These are phyloP conservation scores for Ustilago crameri DNA, from an alignment of 1,284 basidiomycete genomes.

Conservation along the genomic window DNA sequence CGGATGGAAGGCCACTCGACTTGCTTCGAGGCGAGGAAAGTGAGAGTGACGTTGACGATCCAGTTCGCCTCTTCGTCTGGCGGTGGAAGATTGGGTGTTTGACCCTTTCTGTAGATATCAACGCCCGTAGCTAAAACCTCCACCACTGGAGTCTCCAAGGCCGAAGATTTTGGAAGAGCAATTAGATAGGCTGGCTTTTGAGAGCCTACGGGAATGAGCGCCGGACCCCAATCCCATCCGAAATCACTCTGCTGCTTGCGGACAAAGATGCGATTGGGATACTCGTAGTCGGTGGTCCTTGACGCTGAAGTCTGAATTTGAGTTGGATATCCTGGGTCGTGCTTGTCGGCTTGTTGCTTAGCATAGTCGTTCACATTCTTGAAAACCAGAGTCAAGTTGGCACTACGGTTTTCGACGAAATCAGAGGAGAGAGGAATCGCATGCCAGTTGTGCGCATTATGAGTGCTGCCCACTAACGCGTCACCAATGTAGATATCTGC, in stretches of 20 bases:
- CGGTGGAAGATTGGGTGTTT: constrained; percentile 49
- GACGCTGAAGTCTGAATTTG: constrained; percentile 18
- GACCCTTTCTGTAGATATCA: constrained; percentile 54
- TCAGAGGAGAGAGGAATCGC: constrained; percentile 69
- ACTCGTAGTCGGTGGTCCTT: constrained; percentile 44
- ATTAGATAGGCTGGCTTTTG: constrained; percentile 45
- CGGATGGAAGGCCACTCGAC: constrained; percentile 13
- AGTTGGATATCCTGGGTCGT: constrained; percentile 34
- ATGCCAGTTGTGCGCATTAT: constrained; percentile 75
- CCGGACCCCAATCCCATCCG: constrained; percentile 65
- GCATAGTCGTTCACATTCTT: constrained; percentile 23
- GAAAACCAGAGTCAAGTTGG: constrained; percentile 48
- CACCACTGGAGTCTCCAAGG: not conserved
- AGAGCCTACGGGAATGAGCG: constrained; percentile 41
- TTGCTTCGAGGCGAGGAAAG: constrained; percentile 17
- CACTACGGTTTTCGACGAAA: not conserved
- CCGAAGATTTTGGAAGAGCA: constrained; percentile 5
- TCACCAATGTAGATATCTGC: constrained; percentile 74
- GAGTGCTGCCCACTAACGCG: constrained; percentile 73
- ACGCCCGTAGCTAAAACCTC: constrained; percentile 16
- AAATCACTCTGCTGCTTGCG: constrained; percentile 61
- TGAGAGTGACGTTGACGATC: constrained; percentile 59
- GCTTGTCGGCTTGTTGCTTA: constrained; percentile 9
- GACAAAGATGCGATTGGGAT: constrained; percentile 53
- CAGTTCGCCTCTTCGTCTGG: constrained; percentile 53